A percentile compares a stretch with the other conserved stretches of the same genome.
These are phyloP conservation scores for Licmophora abbreviata DNA, from an alignment of 108 stramenopile genomes.

Conservation along the genomic window DNA sequence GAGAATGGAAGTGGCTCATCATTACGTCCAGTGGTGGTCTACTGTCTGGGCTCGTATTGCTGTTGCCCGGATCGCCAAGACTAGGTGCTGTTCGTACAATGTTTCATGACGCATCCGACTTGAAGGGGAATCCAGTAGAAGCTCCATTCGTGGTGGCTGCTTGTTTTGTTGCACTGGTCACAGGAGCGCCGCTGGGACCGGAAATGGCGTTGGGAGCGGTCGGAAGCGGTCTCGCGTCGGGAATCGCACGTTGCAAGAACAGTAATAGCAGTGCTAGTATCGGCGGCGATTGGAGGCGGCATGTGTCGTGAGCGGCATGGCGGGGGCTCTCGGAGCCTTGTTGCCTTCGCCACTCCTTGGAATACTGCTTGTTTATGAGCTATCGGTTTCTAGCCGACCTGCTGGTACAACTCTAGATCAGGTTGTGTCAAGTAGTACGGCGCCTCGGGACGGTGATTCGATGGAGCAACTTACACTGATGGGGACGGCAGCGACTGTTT, in stretches of 20 bases:
- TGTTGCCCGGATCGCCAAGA: neutral
- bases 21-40: neutral
- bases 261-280: no score
- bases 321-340: neutral
- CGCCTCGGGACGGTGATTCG: conserved; percentile 1
- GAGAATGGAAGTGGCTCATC: neutral
- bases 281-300: conserved; percentile 1
- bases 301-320: conserved; percentile 1
- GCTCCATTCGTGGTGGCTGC: neutral
- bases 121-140: neutral
- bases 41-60: neutral
- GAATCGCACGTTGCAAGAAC: neutral
- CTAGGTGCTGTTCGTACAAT: conserved; percentile 1
- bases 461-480: conserved; percentile 15
- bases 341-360: conserved; percentile 3
- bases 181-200: conserved; percentile 5
- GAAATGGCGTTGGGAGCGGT: conserved; percentile 1
- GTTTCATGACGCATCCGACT: conserved; percentile 3
- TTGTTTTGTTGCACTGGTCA: neutral
- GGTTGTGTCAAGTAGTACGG: neutral
- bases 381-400: conserved; percentile 2
- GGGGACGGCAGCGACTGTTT: neutral
- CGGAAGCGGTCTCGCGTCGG: conserved; percentile 4
- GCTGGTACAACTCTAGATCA: neutral
- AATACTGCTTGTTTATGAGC: neutral